Conservation (phyloP, 208 protist genomes). For the Cochliopodium minus region DNA sequence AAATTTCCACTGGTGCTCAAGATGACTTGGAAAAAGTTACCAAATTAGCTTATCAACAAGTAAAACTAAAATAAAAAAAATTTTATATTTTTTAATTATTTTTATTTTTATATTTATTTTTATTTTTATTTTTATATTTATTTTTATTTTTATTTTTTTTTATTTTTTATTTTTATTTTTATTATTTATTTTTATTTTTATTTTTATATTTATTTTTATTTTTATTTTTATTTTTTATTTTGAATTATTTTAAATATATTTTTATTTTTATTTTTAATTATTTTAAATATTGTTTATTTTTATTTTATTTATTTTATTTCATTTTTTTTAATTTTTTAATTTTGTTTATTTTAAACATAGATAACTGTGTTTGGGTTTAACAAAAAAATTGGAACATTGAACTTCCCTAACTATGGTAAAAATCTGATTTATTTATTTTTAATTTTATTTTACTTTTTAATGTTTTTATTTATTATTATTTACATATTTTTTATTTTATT, state of each 20-base stretch:
- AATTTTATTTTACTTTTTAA: not conserved
- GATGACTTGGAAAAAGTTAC: slow-evolving; percentile 86
- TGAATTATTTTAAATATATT: not conserved
- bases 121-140: slow-evolving; percentile 24
- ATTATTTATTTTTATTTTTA: not conserved
- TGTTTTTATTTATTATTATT: not conserved
- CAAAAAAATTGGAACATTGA: not conserved
- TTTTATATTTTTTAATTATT: too few relatives aligned
- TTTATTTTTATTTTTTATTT: not conserved
- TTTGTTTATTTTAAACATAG: not conserved
- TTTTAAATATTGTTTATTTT: too few relatives aligned
- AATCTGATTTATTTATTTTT: slow-evolving; percentile 3
- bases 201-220: not conserved
- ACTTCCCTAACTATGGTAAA: too few relatives aligned
- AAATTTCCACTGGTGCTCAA: slow-evolving; percentile 70
- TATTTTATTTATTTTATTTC: too few relatives aligned
- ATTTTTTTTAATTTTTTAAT: not conserved
- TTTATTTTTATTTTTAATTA: too few relatives aligned
- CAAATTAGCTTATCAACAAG: slow-evolving; percentile 74
- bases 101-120: slow-evolving; percentile 35
- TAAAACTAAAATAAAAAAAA: too few relatives aligned
- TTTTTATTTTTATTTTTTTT: not conserved
- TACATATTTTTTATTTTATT: slow-evolving; percentile 3
- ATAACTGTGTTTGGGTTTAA: not conserved
- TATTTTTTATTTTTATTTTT: not conserved